Evolutionary conservation across 106 monocot genomes (phyloP).

Genomic region (Cymbidium sinense): DNA sequence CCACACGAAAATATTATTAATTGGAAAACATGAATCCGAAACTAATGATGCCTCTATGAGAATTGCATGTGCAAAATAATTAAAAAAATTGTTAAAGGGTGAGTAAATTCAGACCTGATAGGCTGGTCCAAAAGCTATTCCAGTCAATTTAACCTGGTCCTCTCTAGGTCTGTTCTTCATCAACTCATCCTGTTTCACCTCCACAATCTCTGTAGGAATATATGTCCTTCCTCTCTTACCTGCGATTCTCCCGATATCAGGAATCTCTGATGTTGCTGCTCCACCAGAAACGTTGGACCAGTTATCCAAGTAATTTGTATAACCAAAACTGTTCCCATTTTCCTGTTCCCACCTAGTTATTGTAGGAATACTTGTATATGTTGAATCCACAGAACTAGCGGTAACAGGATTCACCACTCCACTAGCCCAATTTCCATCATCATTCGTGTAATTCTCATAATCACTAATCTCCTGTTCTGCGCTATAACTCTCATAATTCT

Average conservation of each 20-base stretch:
- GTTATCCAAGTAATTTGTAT: slow-evolving; percentile 23
- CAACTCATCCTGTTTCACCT: slow-evolving; percentile 91
- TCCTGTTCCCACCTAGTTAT: slow-evolving; percentile 4
- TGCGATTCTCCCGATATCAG: slow-evolving; percentile 33
- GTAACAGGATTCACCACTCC: neutral
- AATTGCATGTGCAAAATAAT: neutral
- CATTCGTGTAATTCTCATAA: slow-evolving; percentile 14
- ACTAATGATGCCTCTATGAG: neutral
- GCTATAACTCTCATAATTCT: neutral
- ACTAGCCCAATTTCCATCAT: slow-evolving; percentile 13
- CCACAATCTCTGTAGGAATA: slow-evolving; percentile 66
- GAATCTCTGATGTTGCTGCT: slow-evolving; percentile 7
- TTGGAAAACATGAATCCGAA: neutral
- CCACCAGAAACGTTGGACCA: slow-evolving; percentile 17
- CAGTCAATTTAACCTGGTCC: slow-evolving; percentile 69
- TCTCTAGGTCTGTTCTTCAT: slow-evolving; percentile 84
- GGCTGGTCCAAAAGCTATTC: slow-evolving; percentile 86
- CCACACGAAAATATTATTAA: neutral
- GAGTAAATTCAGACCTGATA: slow-evolving; percentile 59
- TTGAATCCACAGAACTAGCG: slow-evolving; percentile 2
- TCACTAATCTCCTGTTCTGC: slow-evolving; percentile 9
- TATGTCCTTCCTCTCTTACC: slow-evolving; percentile 78
- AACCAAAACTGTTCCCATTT: slow-evolving; percentile 8
- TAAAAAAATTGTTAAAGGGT: neutral
- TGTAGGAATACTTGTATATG: slow-evolving; percentile 15